Base-by-base conservation (phyloP, 768 basidiomycete genomes). In the Boletus edulis region DNA sequence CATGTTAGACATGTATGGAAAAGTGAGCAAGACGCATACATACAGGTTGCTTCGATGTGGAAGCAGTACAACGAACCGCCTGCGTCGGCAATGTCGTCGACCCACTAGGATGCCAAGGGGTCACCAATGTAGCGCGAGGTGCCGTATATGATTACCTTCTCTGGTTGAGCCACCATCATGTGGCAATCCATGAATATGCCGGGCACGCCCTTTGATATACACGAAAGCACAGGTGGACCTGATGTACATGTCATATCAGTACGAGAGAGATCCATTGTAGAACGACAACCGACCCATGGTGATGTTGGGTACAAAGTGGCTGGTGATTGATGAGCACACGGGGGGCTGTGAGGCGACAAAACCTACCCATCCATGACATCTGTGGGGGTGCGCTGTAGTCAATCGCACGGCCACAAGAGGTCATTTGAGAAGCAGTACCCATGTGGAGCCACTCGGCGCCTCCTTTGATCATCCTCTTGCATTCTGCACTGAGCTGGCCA, bases 171-270 rank as follows among this genome's bases (percentile, higher is more conserved):
- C 18, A 99, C 97, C 97, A 99, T 99, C 97, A 98, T 98, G 74
- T 99, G 97, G 72, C 95, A 98, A 73, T 99, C 97, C 96, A 99
- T 98, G 77, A 94, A 98, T 63, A 98, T 97, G 50, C 84, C 91
- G 3, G 96, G 95, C 20, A 98, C 83, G 35, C 85, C 83, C 71
- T 94, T 94, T 50, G 81, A 78, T 20, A 99, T 86, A 61, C 87
- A 91, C 31, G 89, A 78, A 32, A 98, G 81, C 46, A 98, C 82
- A 8, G 96, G 95, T 34, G 91, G 86, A 54, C 95, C 92, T 94
- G 68, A 4, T 20, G 31, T 13, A 34, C 40, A 38, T 12, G 55
- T 71, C 40, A 38, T 12, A 54, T 71, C 58, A 64, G 45, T 22
- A 39, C 17, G 51, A 46, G 50, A 32, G 15, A 55, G 40, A 42